These are phyloP conservation scores for Silene latifolia DNA, from an alignment of 148 eudicot species.

Conservation along the genomic window DNA sequence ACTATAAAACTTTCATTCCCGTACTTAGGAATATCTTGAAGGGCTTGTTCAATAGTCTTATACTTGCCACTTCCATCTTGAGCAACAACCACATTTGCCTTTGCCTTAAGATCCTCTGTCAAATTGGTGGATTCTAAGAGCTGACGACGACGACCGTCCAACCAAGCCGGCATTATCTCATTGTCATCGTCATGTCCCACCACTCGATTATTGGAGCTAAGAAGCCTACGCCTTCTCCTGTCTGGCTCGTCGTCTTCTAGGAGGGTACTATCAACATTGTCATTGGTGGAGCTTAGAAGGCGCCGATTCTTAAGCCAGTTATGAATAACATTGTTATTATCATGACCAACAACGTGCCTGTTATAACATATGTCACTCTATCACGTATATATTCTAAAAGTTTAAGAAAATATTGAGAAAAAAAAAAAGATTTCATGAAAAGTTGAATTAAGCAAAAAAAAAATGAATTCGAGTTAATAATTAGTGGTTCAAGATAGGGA, in stretches of 20 bases:
- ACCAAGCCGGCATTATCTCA: constrained; percentile 35
- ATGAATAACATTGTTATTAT: background rate
- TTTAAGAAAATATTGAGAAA: background rate
- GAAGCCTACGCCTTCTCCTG: constrained; percentile 30
- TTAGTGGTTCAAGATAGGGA: too few species aligned
- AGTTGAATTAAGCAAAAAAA: too few species aligned
- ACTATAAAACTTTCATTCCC: constrained; percentile 38
- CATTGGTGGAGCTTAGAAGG: constrained; percentile 26
- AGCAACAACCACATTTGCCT: constrained; percentile 57
- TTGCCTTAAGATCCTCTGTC: constrained; percentile 9
- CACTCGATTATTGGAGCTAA: constrained; percentile 18
- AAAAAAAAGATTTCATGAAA: too few species aligned
- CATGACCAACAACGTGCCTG: constrained; percentile 5
- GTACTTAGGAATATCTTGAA: constrained; percentile 40
- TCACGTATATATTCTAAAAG: background rate
- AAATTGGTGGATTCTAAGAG: constrained; percentile 26
- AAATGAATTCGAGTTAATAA: too few species aligned
- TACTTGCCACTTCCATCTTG: constrained; percentile 67
- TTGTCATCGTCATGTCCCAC: constrained; percentile 11
- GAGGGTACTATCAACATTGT: constrained; percentile 7
- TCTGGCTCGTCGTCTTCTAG: constrained; percentile 17
- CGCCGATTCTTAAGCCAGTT: constrained; percentile 26
- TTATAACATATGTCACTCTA: background rate
- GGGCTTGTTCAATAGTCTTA: constrained; percentile 53
- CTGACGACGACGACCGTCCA: constrained; percentile 24